Base-by-base conservation (phyloP, 441 rosid genomes). In the Croton laevigatus region DNA sequence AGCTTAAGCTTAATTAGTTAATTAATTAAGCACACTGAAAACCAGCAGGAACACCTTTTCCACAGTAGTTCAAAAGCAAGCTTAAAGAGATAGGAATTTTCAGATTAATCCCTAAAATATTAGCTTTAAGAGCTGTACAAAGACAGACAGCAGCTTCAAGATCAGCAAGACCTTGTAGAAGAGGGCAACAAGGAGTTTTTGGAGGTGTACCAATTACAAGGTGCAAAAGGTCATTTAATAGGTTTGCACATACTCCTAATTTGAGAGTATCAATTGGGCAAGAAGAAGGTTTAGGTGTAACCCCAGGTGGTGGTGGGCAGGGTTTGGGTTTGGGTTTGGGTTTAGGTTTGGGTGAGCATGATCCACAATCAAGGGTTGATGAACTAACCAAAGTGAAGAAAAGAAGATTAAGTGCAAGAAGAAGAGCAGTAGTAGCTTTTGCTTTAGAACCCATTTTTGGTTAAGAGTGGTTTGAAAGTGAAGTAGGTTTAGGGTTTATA, bases 131-230 rank as follows among this genome's bases (percentile, higher is more conserved):
- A 61, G 83, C 83, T 27, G 84, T 82, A 79, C 88, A 82, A 72
- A 80, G 85, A 68, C 88, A 84, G 20, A 82, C 80, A 6, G 88
- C 83, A 8, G 84, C 88, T 45, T 84, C 84, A 5, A 82, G 76
- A 45, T 84, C 84, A 37, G 67, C 85, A 11, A 84, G 83, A 16
- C 79, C 82, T 11, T 61, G 17, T 7, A 81, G 51, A 62, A 82
- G 78, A 61, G 80, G 34, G 54, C 85, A 82, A 71, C 86, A 82
- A 0, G 84, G 83, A 8, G 61, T 76, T 61, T 66, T 73, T 10
- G 82, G 78, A 16, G 85, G 82, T 13, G 74, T 73, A 5, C 88
- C 86, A 10, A 82, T 58, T 0, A 76, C 81, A 17, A 82, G 23
- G 49, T 77, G 61, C 34, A 82, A 32, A 70, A 82, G 72, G 20